Base-by-base conservation (phyloP, 2,329 filamentous ascomycete genomes). In the Paraconiothyrium brasiliense region DNA sequence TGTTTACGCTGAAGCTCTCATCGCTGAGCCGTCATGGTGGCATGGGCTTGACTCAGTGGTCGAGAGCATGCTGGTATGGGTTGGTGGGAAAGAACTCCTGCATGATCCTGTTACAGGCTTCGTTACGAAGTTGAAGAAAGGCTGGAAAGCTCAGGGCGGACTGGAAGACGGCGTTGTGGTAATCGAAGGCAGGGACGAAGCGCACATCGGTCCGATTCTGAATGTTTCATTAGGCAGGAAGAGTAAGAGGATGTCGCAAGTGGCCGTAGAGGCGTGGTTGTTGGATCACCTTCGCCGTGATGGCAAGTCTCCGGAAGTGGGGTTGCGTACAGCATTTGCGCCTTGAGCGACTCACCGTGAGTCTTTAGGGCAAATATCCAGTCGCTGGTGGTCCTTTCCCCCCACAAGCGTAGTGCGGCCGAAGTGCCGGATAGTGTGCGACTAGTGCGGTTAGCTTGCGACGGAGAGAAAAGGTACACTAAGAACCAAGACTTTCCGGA, bases 111-210 rank as follows among this genome's bases (percentile, higher is more conserved):
- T 60, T 2, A 7, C n/a, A 5, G 58, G 44, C n/a, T 50, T 50
- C 22, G 50, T 22, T 2, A 68, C 75, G 49, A 83, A 77, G 59
- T 70, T 86, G 11, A 77, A 78, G 68, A 71, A 74, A 41, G 75
- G 75, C 30, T 69, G 70, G 62, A 60, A 43, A 22, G 9, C 14
- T n/a, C 27, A 34, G 8, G 52, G 58, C 30, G 46, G 58, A 10
- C 16, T 37, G 7, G 24, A 68, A 34, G 24, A 35, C 16, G 60
- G 62, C 24, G 66, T 69, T 4, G 64, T 72, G 47, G 44, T 73
- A 11, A 69, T 78, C 14, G 65, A 74, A 10, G 61, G 71, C 44
- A 64, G 64, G n/a, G 67, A 64, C 6, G 72, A 64, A 2, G 66
- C 66, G 8, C 77, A 78, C 64, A 74, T 76, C 51, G 77, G 73